Conservation (phyloP, 1,284 basidiomycete genomes). For the Phylloboletellus chloephorus region DNA sequence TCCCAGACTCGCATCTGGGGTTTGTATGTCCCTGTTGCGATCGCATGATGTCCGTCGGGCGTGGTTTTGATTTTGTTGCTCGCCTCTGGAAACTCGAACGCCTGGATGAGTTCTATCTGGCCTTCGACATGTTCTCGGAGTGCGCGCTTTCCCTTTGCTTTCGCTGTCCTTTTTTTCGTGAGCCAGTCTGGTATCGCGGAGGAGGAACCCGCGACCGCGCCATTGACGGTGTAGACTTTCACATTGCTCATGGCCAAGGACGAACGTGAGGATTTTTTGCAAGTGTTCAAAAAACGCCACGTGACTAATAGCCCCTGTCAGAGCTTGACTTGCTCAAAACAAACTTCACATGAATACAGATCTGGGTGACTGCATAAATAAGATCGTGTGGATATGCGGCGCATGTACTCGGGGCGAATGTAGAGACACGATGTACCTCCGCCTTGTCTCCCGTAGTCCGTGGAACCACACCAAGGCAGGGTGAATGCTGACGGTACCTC, state of each 20-base stretch:
- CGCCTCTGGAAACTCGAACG: slow-evolving; percentile 96
- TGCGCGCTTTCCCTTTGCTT: slow-evolving; percentile 53
- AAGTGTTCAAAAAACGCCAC: slow-evolving; percentile 12
- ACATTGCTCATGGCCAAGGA: slow-evolving; percentile 40
- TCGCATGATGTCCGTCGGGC: slow-evolving; percentile 84
- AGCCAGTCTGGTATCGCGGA: slow-evolving; percentile 88
- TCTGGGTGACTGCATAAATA: slow-evolving; percentile 10
- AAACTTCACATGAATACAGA: too few species aligned
- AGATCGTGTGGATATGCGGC: slow-evolving; percentile 16
- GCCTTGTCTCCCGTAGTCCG: slow-evolving; percentile 1
- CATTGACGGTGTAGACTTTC: slow-evolving; percentile 90
- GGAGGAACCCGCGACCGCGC: slow-evolving; percentile 75
- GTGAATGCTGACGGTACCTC: slow-evolving; percentile 15
- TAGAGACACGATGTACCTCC: slow-evolving; percentile 9
- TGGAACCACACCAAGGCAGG: not conserved
- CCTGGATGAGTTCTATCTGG: slow-evolving; percentile 84
- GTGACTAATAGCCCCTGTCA: slow-evolving; percentile 13
- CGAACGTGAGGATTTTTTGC: too few species aligned
- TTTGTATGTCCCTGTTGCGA: slow-evolving; percentile 98
- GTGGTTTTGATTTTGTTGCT: slow-evolving; percentile 90
- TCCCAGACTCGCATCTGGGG: slow-evolving; percentile 98
- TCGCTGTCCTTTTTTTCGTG: slow-evolving; percentile 60
- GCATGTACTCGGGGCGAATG: slow-evolving; percentile 16
- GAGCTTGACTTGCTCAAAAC: not conserved
- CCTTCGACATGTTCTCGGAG: slow-evolving; percentile 67